Percentiles rank a stretch among this genome's conserved stretches.
Conservation (phyloP, 2,329 filamentous ascomycete species). For the Xylariaceae sp. region DNA sequence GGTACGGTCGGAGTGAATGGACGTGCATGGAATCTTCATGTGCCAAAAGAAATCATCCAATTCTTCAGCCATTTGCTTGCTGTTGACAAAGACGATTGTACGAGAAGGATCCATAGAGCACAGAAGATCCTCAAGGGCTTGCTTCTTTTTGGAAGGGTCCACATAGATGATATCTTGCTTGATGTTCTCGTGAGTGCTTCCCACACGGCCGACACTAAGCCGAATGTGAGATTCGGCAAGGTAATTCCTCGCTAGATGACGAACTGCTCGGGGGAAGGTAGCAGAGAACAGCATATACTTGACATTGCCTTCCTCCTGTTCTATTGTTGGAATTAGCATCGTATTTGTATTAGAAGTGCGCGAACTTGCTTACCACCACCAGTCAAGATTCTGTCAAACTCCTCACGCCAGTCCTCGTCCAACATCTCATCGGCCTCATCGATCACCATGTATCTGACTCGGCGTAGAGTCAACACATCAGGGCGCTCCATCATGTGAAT, state of each 20-base stretch:
- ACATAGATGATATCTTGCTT: conserved; percentile 73
- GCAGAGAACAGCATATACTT: conserved; percentile 88
- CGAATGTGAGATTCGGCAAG: conserved; percentile 75
- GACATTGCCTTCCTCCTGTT: conserved; percentile 71
- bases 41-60: conserved; percentile 90
- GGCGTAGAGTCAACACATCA: conserved; percentile 68
- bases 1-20: conserved; percentile 84
- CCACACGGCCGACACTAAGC: conserved; percentile 84
- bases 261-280: conserved; percentile 82
- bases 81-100: conserved; percentile 90
- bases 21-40: conserved; percentile 75
- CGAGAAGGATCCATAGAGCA: conserved; percentile 70
- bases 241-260: conserved; percentile 75
- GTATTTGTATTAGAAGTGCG: neutral
- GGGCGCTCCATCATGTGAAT: conserved; percentile 79
- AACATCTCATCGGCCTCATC: conserved; percentile 97
- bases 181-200: conserved; percentile 82
- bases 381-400: conserved; percentile 74
- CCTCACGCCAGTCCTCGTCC: conserved; percentile 73
- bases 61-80: conserved; percentile 75
- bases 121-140: conserved; percentile 73
- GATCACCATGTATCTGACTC: conserved; percentile 80
- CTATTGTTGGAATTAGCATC: conserved; percentile 48
- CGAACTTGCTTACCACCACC: conserved; percentile 69
- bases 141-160: conserved; percentile 67